Percentiles rank a stretch among this genome's conserved stretches.
Evolutionary conservation across 495 filamentous ascomycete species (phyloP).

Genomic region (Beverwykella pulmonaria): DNA sequence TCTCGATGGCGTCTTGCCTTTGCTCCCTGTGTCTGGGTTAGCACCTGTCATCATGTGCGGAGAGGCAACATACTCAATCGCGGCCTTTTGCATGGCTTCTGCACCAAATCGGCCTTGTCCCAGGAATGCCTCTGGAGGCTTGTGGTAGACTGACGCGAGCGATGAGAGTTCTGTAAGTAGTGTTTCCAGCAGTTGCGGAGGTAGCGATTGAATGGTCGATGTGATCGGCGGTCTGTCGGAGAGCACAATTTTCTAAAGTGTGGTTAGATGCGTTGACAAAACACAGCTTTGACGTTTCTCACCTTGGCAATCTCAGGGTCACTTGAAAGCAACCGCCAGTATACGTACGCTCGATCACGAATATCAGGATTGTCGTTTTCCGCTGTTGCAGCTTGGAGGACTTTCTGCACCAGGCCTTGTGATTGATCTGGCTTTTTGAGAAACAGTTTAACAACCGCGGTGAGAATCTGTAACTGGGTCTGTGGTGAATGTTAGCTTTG

Average conservation of each 20-base stretch:
- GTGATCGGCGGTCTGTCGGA: slow-evolving; percentile 93
- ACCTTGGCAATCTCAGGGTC: slow-evolving; percentile 86
- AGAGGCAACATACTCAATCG: slow-evolving; percentile 69
- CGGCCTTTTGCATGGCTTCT: slow-evolving; percentile 90
- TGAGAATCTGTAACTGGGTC: slow-evolving; percentile 94
- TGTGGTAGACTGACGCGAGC: slow-evolving; percentile 98
- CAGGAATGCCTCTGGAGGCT: slow-evolving; percentile 93
- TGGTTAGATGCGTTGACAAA: not conserved
- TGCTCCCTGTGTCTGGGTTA: slow-evolving; percentile 62
- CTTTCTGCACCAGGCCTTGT: slow-evolving; percentile 88
- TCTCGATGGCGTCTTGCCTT: slow-evolving; percentile 86
- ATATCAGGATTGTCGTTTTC: slow-evolving; percentile 98
- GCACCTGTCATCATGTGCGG: slow-evolving; percentile 17
- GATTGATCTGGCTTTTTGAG: slow-evolving; percentile 88
- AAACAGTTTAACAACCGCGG: slow-evolving; percentile 95
- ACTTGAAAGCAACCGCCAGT: slow-evolving; percentile 95
- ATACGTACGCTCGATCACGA: slow-evolving; percentile 94
- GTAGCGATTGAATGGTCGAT: slow-evolving; percentile 87
- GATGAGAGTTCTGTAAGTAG: slow-evolving; percentile 91
- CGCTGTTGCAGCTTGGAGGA: slow-evolving; percentile 86
- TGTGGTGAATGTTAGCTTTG: slow-evolving; percentile 45
- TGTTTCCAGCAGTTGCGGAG: slow-evolving; percentile 78
- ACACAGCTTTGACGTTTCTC: slow-evolving; percentile 23
- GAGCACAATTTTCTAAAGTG: slow-evolving; percentile 75
- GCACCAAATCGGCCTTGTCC: slow-evolving; percentile 92